A percentile compares a stretch with the other conserved stretches of the same genome.
These are phyloP conservation scores for Cryphonectria naterciae DNA, from an alignment of 2,329 filamentous ascomycete genomes.

Conservation along the genomic window DNA sequence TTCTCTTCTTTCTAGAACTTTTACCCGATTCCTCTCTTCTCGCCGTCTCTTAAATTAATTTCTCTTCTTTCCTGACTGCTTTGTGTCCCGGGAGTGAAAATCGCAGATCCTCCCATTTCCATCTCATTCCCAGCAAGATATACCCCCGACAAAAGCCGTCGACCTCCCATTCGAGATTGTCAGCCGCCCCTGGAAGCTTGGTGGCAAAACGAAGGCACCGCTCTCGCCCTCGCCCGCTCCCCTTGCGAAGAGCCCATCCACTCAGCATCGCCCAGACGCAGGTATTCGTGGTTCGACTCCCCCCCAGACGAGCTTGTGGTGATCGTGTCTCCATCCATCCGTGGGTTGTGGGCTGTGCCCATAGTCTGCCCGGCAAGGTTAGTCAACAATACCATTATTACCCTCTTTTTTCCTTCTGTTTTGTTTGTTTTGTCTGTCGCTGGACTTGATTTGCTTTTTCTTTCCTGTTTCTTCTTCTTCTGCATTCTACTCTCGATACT, in stretches of 20 bases:
- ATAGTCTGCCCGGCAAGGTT: constrained; percentile 10
- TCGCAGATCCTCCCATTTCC: not conserved
- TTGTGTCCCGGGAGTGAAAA: not conserved
- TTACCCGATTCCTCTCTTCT: no score
- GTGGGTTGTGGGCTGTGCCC: not conserved
- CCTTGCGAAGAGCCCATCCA: not conserved
- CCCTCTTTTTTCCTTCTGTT: not conserved
- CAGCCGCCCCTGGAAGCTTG: not conserved
- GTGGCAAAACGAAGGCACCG: constrained; percentile 1
- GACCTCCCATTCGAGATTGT: not conserved
- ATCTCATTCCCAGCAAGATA: not conserved
- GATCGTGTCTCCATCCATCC: not conserved
- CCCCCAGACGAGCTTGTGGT: not conserved
- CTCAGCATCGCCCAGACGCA: constrained; percentile 1
- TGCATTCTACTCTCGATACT: not conserved
- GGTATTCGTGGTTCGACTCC: constrained; percentile 1
- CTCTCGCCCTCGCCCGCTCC: not conserved
- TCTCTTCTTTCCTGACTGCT: not conserved
- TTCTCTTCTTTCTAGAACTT: not conserved
- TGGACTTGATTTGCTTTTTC: not conserved
- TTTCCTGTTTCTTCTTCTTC: not conserved
- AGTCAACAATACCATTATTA: constrained; percentile 22
- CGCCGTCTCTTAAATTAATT: not conserved
- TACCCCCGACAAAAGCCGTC: not conserved
- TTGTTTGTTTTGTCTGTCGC: not conserved